Evolutionary conservation across 768 basidiomycete genomes (phyloP), one percentile per base, ranked within the genome.

Genomic region (Lentinula edodes): DNA sequence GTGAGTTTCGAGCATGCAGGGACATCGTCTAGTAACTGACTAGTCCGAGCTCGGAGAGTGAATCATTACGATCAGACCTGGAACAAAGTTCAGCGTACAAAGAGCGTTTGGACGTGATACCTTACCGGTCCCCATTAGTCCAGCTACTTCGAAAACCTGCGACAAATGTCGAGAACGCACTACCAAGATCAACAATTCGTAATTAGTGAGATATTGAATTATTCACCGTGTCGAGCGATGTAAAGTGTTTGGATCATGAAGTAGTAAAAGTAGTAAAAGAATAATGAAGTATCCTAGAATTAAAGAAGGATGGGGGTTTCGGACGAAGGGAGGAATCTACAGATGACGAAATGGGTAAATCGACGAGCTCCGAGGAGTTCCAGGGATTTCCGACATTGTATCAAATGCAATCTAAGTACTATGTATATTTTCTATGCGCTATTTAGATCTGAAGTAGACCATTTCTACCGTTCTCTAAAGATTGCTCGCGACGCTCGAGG

Each of bases 401-500:
- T 28, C 3, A 28, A 28, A 3, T 3, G 13, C 38, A 39, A 8
- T 39, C 13, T 39, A 2, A 9, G 13, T 39, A 39, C 38, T 39
- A 8, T 5, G 5, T 6, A 12, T 39, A 39, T 39, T 28, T 28
- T 28, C 28, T 28, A 28, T 28, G 28, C 28, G 28, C 28, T 28
- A 28, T 28, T 28, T 3, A 3, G 3, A 28, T 28, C 28, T 3
- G 28, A 28, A 28, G 28, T 23, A 1, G 3, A 23, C 23, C 23
- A 28, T 28, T 28, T 28, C 28, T 28, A 28, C 28, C 28, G 28
- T 28, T 2, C 28, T 28, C 35, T 71, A 79, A 62, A 81, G 72
- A 59, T 76, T 74, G 65, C 77, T 78, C 6, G 68, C 63, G 35
- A 74, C 41, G 4, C 23, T n/a, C 20, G 13, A 23, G n/a, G 9